These are phyloP conservation scores for Haemoproteus tartakovskyi DNA, from an alignment of 169 alveolate genomes.

Conservation along the genomic window DNA sequence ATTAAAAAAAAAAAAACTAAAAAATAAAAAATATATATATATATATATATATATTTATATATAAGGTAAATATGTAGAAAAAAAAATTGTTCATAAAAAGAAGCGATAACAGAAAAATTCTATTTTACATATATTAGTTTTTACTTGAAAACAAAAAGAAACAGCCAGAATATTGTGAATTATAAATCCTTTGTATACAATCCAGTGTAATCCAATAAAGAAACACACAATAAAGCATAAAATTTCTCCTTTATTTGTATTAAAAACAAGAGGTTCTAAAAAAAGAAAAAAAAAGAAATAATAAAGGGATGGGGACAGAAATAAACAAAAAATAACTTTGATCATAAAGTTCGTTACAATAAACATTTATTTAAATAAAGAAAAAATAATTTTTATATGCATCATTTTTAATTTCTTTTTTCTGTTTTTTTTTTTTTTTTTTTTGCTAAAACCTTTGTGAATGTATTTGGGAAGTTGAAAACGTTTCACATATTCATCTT, in stretches of 20 bases:
- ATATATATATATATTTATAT: too few relatives aligned
- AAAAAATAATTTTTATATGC: too few relatives aligned
- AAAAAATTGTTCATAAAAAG: too few relatives aligned
- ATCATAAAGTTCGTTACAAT: too few relatives aligned
- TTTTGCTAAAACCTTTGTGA: constrained; percentile 16
- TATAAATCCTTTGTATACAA: constrained; percentile 44
- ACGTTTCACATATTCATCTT: constrained; percentile 48
- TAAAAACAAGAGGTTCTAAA: constrained; percentile 51
- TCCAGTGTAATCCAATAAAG: constrained; percentile 44
- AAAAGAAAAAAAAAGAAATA: not conserved
- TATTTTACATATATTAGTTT: not conserved
- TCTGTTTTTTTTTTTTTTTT: too few relatives aligned
- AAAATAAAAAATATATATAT: not conserved
- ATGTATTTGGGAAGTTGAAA: constrained; percentile 24
- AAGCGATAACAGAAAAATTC: too few relatives aligned
- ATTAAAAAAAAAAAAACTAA: not conserved
- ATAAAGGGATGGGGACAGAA: not conserved
- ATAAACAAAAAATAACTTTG: not conserved
- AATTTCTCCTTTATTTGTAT: constrained; percentile 63
- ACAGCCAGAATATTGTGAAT: constrained; percentile 57
- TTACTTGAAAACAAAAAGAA: constrained; percentile 65
- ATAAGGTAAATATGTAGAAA: too few relatives aligned
- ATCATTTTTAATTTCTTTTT: too few relatives aligned
- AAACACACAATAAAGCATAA: constrained; percentile 25
- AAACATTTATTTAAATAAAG: too few relatives aligned